phyloP scores from a whole-genome alignment of 2,329 filamentous ascomycete species.

The Zalaria obscura region DNA sequence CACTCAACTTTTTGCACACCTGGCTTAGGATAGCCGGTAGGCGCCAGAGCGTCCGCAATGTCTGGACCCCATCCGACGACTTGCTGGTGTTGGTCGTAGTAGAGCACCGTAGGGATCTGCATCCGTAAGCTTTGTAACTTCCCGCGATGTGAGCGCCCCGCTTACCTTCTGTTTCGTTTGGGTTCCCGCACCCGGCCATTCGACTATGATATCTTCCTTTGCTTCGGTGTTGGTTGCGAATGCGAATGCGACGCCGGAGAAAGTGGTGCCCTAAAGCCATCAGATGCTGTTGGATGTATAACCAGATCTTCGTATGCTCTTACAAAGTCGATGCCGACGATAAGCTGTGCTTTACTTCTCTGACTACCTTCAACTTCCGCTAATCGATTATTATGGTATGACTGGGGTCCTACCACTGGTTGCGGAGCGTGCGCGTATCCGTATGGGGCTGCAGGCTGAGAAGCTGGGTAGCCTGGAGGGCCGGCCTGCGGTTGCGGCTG shows the following conservation, averaged over 20 bases:
- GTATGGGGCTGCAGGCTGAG: slow-evolving; percentile 13
- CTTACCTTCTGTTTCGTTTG: slow-evolving; percentile 95
- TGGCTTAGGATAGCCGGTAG: slow-evolving; percentile 92
- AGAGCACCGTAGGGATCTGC: slow-evolving; percentile 95
- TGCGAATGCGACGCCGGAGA: slow-evolving; percentile 89
- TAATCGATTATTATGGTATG: slow-evolving; percentile 6
- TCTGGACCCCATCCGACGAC: slow-evolving; percentile 99
- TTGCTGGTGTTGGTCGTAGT: slow-evolving; percentile 99
- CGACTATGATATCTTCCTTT: slow-evolving; percentile 96
- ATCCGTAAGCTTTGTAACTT: slow-evolving; percentile 3
- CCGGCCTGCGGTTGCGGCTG: slow-evolving; percentile 19
- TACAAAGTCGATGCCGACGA: slow-evolving; percentile 98
- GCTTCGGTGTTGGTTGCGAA: slow-evolving; percentile 93
- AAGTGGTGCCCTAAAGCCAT: slow-evolving; percentile 67
- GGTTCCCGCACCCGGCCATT: slow-evolving; percentile 95
- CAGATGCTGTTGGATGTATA: too few relatives aligned
- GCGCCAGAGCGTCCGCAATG: slow-evolving; percentile 90
- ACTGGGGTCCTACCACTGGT: slow-evolving; percentile 5
- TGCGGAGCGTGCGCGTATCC: slow-evolving; percentile 6
- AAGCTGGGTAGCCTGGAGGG: slow-evolving; percentile 23
- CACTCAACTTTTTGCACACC: slow-evolving; percentile 98
- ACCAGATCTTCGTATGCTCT: slow-evolving; percentile 17
- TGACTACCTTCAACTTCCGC: slow-evolving; percentile 74
- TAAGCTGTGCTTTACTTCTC: slow-evolving; percentile 88
- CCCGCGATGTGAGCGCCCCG: background rate